A percentile compares a stretch with the other conserved stretches of the same genome.
Evolutionary conservation across 2,329 filamentous ascomycete species (phyloP).

Genomic region (Nigrospora oryzae): DNA sequence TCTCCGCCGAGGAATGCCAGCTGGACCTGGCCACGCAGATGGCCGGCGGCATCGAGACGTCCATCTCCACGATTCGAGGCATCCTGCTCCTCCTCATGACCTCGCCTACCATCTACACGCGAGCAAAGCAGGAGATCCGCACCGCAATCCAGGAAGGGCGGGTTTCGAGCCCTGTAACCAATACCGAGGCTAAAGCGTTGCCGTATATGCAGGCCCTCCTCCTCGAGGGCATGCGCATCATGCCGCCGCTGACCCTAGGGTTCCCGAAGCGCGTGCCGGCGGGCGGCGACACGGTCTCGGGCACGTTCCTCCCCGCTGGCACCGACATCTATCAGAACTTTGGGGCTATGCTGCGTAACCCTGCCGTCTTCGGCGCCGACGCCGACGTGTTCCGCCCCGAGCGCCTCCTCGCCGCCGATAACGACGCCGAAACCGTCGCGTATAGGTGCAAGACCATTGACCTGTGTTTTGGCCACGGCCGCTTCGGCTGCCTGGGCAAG

Average conservation of each 20-base stretch:
- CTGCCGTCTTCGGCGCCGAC: background rate
- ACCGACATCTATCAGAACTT: constrained; percentile 3
- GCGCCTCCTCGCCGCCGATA: background rate
- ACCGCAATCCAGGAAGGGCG: constrained; percentile 4
- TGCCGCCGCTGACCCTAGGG: constrained; percentile 4
- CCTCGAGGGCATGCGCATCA: constrained; percentile 6
- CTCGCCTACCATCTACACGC: constrained; percentile 6
- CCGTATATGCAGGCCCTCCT: constrained; percentile 10
- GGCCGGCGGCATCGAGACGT: constrained; percentile 9
- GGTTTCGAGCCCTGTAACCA: constrained; percentile 8
- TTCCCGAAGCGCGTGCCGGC: constrained; percentile 7
- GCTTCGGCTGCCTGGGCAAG: constrained; percentile 5
- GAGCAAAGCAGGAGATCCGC: constrained; percentile 7
- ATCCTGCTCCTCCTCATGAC: constrained; percentile 8
- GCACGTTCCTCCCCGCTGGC: constrained; percentile 4
- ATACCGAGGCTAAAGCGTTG: constrained; percentile 6
- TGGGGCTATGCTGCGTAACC: constrained; percentile 1
- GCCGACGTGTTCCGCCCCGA: background rate
- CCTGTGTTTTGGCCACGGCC: constrained; percentile 5
- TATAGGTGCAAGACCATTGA: constrained; percentile 2
- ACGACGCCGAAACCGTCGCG: background rate
- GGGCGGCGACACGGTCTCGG: constrained; percentile 5
- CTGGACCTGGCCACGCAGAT: constrained; percentile 14
- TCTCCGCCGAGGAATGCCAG: constrained; percentile 14
- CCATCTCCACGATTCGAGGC: constrained; percentile 6